Percentiles rank a stretch among this genome's conserved stretches.
phyloP scores from a whole-genome alignment of 768 basidiomycete species.

The Psilocybe subaeruginosa region DNA sequence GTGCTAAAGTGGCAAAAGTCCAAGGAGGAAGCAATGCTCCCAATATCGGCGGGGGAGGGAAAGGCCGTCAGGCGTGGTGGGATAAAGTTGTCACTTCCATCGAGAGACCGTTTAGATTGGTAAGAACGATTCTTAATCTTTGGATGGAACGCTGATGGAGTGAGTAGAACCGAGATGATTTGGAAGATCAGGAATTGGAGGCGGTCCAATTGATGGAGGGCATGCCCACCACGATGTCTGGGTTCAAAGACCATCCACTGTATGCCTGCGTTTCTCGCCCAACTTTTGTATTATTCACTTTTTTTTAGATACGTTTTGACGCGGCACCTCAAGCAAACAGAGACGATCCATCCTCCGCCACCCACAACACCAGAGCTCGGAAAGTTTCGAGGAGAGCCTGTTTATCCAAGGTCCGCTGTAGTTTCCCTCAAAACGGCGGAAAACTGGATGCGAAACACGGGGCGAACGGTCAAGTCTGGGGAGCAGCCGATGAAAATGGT shows the following conservation, averaged over 20 bases:
- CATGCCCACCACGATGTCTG: conserved; percentile 89
- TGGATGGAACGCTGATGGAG: conserved; percentile 13
- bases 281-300: not conserved
- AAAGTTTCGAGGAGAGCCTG: conserved; percentile 90
- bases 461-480: conserved; percentile 70
- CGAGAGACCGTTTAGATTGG: conserved; percentile 80
- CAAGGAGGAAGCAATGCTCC: conserved; percentile 57
- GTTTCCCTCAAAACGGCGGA: conserved; percentile 89
- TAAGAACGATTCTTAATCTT: conserved; percentile 38
- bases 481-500: conserved; percentile 89
- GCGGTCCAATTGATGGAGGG: conserved; percentile 79
- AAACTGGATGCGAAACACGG: conserved; percentile 89
- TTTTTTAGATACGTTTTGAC: conserved; percentile 59
- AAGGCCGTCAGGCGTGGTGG: conserved; percentile 87
- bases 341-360: conserved; percentile 78
- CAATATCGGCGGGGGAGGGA: conserved; percentile 48
- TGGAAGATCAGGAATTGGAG: conserved; percentile 90
- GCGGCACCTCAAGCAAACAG: conserved; percentile 86
- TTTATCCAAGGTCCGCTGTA: conserved; percentile 85
- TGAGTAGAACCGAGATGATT: conserved; percentile 78
- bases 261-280: conserved; percentile 35
- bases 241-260: conserved; percentile 97
- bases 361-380: conserved; percentile 74
- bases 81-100: conserved; percentile 63
- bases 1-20: conserved; percentile 78